These are phyloP conservation scores for Fonsecaea multimorphosa DNA, from an alignment of 2,329 filamentous ascomycete species.

Conservation along the genomic window DNA sequence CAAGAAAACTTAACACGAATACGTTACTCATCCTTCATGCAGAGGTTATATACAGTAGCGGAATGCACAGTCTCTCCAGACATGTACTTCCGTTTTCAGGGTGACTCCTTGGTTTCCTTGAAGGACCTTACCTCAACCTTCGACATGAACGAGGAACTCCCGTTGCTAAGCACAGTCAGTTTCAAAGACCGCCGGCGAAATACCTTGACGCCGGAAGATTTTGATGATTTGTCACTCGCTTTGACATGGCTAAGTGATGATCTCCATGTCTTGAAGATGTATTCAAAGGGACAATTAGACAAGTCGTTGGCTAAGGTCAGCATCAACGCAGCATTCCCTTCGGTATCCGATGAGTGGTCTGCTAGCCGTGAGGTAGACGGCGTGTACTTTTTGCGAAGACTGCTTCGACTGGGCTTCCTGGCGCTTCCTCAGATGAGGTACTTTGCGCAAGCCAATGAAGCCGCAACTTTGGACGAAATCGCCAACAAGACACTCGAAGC, in stretches of 20 bases:
- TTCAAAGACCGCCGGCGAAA: background rate
- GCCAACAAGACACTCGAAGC: background rate
- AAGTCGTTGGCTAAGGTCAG: background rate
- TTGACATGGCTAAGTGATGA: background rate
- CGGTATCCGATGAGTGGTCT: background rate
- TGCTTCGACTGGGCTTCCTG: background rate
- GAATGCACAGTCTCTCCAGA: background rate
- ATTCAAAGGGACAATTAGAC: background rate
- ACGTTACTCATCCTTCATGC: conserved; percentile 3
- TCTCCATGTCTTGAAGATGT: background rate
- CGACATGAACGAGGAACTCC: background rate
- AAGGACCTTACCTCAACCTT: background rate
- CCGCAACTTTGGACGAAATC: background rate
- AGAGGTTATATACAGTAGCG: conserved; percentile 1
- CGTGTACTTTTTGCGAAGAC: background rate
- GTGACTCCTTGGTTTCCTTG: background rate
- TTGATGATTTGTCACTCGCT: background rate
- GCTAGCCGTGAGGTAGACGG: background rate
- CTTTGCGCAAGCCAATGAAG: background rate
- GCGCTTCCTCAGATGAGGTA: background rate
- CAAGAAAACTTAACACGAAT: background rate
- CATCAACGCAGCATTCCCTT: background rate
- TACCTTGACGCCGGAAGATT: background rate
- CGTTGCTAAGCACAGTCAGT: background rate
- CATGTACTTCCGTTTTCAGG: background rate